These are phyloP conservation scores for Podospora tetraspora DNA, from an alignment of 495 filamentous ascomycete species.

Conservation along the genomic window DNA sequence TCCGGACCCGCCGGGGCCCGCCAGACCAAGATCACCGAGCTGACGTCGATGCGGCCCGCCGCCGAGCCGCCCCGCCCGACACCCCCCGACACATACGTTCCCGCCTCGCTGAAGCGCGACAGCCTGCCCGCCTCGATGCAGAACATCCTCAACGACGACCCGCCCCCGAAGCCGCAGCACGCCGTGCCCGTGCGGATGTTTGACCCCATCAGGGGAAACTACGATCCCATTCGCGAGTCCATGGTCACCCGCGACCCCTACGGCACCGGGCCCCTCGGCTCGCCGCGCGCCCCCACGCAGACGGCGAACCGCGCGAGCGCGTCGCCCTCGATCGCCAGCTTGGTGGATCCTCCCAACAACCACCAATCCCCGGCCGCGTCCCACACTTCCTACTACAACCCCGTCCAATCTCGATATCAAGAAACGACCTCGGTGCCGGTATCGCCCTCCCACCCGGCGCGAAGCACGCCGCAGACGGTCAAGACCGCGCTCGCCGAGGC, in stretches of 20 bases:
- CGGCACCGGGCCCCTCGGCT: conserved; percentile 47
- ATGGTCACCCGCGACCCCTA: conserved; percentile 47
- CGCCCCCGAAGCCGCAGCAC: conserved; percentile 35
- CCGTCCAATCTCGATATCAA: conserved; percentile 24
- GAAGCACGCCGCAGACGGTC: conserved; percentile 28
- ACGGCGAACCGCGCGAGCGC: conserved; percentile 65
- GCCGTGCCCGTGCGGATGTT: conserved; percentile 66
- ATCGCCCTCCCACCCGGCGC: conserved; percentile 27
- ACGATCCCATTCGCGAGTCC: conserved; percentile 51
- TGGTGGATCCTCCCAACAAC: conserved; percentile 64
- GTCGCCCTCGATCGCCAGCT: conserved; percentile 82
- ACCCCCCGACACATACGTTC: conserved; percentile 19
- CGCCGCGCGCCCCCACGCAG: conserved; percentile 48
- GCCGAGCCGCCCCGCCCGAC: conserved; percentile 26
- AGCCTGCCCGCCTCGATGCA: conserved; percentile 41
- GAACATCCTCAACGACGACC: conserved; percentile 46
- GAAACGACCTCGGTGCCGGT: conserved; percentile 29
- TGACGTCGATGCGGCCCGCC: conserved; percentile 31
- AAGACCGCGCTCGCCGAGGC: conserved; percentile 33
- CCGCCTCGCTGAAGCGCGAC: conserved; percentile 38
- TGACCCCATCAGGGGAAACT: conserved; percentile 75
- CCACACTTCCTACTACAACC: conserved; percentile 38
- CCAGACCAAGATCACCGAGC: conserved; percentile 37
- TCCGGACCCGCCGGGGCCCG: conserved; percentile 22
- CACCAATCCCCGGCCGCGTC: conserved; percentile 43